Conservation (phyloP, 148 eudicot genomes). For the Amaranthus palmeri region DNA sequence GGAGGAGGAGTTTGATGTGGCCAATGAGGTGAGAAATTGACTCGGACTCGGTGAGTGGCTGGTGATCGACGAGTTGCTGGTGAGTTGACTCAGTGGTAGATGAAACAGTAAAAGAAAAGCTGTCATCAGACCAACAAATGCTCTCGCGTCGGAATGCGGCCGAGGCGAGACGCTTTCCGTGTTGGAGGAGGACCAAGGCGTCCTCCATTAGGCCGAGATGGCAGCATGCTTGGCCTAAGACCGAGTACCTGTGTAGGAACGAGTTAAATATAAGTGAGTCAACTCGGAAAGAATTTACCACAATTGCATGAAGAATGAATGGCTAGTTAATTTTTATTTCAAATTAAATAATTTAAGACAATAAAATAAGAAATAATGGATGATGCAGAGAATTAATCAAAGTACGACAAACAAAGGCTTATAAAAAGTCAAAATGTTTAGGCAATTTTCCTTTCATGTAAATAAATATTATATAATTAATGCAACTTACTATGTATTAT, state of each 20-base stretch:
- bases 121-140: constrained; percentile 79
- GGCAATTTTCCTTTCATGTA: no score
- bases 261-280: background rate
- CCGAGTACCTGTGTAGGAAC: constrained; percentile 54
- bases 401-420: no score
- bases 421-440: no score
- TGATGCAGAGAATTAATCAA: no score
- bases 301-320: no score
- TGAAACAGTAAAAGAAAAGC: constrained; percentile 50
- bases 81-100: constrained; percentile 25
- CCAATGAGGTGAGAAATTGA: constrained; percentile 54
- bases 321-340: no score
- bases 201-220: constrained; percentile 94
- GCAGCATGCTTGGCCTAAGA: constrained; percentile 91
- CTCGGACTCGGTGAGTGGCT: constrained; percentile 54
- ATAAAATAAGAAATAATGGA: no score
- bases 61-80: constrained; percentile 17
- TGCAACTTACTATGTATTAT: no score
- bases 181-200: constrained; percentile 87
- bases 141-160: constrained; percentile 92
- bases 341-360: no score
- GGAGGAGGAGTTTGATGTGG: constrained; percentile 82
- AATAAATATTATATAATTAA: no score
- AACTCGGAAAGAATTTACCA: background rate
- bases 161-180: constrained; percentile 84